A percentile compares a stretch with the other conserved stretches of the same genome.
phyloP scores from a whole-genome alignment of 345 rosid genomes.

The Limnanthes douglasii region DNA sequence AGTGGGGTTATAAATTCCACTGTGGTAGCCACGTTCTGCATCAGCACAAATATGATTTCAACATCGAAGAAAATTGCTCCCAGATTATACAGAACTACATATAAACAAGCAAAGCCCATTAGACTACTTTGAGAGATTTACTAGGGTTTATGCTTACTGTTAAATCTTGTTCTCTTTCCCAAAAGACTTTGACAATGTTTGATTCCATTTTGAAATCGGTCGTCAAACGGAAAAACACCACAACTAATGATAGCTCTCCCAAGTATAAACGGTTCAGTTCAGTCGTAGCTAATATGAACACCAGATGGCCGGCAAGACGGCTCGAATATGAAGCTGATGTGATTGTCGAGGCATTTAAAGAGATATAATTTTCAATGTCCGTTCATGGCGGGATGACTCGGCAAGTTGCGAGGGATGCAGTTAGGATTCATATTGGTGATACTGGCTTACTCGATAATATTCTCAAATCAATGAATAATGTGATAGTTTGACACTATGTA shows the following conservation, averaged over 20 bases:
- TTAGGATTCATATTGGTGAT: constrained; percentile 81
- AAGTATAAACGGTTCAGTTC: constrained; percentile 26
- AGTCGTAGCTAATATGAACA: constrained; percentile 37
- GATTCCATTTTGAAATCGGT: constrained; percentile 6
- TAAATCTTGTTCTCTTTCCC: constrained; percentile 28
- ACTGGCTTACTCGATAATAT: constrained; percentile 81
- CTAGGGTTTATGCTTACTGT: constrained; percentile 53
- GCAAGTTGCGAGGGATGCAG: constrained; percentile 83
- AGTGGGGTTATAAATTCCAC: constrained; percentile 70
- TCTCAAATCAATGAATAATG: constrained; percentile 72
- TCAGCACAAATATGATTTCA: constrained; percentile 27
- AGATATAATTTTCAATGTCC: constrained; percentile 22
- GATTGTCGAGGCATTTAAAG: constrained; percentile 44
- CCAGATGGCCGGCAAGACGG: constrained; percentile 77
- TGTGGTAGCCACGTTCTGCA: constrained; percentile 54
- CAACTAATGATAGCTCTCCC: constrained; percentile 17
- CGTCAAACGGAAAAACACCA: constrained; percentile 24
- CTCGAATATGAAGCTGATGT: constrained; percentile 71
- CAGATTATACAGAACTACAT: constrained; percentile 34
- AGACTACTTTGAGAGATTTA: constrained; percentile 56
- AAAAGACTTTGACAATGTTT: constrained; percentile 16
- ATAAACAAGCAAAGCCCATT: constrained; percentile 41
- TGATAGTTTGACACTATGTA: constrained; percentile 32
- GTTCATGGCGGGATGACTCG: constrained; percentile 53
- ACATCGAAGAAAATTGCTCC: constrained; percentile 8